These are phyloP conservation scores for Agaricales sp. DNA, from an alignment of 1,284 basidiomycete genomes.

Conservation along the genomic window DNA sequence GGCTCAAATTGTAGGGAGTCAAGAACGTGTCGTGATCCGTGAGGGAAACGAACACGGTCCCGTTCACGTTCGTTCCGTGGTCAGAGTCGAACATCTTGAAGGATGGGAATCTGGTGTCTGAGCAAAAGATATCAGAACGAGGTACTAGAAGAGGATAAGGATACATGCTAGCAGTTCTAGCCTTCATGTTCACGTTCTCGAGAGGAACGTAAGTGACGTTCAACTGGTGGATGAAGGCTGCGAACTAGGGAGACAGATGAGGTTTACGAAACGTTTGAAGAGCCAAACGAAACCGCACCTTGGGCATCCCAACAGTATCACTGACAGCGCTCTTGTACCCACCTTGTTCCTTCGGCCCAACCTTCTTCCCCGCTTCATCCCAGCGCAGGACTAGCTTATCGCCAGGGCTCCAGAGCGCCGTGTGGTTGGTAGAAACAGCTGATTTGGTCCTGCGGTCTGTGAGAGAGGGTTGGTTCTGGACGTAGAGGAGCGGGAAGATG, in stretches of 20 bases:
- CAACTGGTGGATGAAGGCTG: background rate
- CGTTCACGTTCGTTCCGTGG: no score
- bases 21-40: no score
- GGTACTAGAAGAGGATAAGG: background rate
- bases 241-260: no score
- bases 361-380: slow-evolving; percentile 7
- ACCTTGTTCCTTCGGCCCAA: slow-evolving; percentile 9
- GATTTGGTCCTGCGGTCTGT: slow-evolving; percentile 20
- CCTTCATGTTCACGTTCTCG: background rate
- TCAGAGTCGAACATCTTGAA: no score
- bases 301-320: background rate
- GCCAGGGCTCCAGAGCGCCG: background rate
- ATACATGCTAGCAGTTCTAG: background rate
- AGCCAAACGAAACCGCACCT: slow-evolving; percentile 14
- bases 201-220: background rate
- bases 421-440: slow-evolving; percentile 1
- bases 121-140: no score
- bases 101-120: no score
- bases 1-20: no score
- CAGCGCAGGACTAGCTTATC: slow-evolving; percentile 7
- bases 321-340: background rate
- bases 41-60: no score
- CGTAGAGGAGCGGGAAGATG: slow-evolving; percentile 41
- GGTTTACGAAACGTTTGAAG: no score
- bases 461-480: slow-evolving; percentile 7